Evolutionary conservation across 2,329 filamentous ascomycete genomes (phyloP).

Genomic region (Elsinoe australis): DNA sequence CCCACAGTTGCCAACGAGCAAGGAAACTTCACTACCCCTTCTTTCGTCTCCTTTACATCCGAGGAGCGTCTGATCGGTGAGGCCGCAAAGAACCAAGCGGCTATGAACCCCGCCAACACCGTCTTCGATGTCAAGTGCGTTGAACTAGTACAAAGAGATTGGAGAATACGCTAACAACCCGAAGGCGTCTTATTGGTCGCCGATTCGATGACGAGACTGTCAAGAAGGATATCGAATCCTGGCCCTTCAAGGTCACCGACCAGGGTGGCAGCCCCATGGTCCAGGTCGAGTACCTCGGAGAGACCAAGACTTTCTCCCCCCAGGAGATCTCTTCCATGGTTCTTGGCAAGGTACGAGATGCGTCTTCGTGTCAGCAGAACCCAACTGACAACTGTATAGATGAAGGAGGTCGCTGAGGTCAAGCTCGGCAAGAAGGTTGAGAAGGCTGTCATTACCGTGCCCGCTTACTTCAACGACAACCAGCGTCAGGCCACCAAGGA

Average conservation of each 20-base stretch:
- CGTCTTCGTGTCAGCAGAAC: too few relatives aligned
- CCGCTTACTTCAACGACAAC: slow-evolving; percentile 99
- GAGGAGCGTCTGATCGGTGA: slow-evolving; percentile 99
- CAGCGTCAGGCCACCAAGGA: slow-evolving; percentile 99
- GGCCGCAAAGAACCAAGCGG: slow-evolving; percentile 99
- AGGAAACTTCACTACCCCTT: slow-evolving; percentile 97
- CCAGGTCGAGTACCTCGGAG: slow-evolving; percentile 89
- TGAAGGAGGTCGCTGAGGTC: slow-evolving; percentile 98
- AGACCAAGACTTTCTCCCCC: slow-evolving; percentile 92
- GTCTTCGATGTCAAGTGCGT: slow-evolving; percentile 86
- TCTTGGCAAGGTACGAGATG: slow-evolving; percentile 70
- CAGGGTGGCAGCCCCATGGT: slow-evolving; percentile 82
- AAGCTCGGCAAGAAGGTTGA: slow-evolving; percentile 98
- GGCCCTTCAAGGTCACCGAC: slow-evolving; percentile 98
- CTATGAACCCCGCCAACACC: slow-evolving; percentile 98
- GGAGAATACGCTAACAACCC: slow-evolving; percentile 6
- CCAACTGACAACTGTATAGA: too few relatives aligned
- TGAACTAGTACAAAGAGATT: not conserved
- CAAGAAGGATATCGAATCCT: slow-evolving; percentile 98
- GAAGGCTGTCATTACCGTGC: slow-evolving; percentile 98
- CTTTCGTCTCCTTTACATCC: slow-evolving; percentile 97
- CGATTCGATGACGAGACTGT: slow-evolving; percentile 91
- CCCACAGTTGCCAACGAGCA: slow-evolving; percentile 88
- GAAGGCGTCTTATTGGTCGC: slow-evolving; percentile 85
- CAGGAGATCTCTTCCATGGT: slow-evolving; percentile 99